Evolutionary conservation across 768 basidiomycete species (phyloP), one percentile per base, ranked within the genome.

Genomic region (Auricularia auricula-judae): DNA sequence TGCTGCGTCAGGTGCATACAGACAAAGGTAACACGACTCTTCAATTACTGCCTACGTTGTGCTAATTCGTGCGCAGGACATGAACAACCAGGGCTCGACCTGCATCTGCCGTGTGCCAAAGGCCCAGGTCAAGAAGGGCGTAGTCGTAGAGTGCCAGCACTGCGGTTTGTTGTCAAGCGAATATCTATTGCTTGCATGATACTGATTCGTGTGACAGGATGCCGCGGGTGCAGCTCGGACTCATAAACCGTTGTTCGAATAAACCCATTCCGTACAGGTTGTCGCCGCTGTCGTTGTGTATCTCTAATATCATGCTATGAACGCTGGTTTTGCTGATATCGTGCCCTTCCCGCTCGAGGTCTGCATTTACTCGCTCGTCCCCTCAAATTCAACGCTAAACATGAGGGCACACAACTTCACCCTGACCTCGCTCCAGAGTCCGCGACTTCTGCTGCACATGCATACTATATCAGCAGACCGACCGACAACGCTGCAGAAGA

Each of bases 1-100:
- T 99, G 97, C 74, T 99, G 97, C 72, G 77, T 98, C 62, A 81
- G 97, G 56, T 99, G 97, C 75, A 98, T 99, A 64, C 96, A 98
- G 76, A 95, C 93, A 3, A 85, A 84, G 77, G 93, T 89, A 29
- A 0, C 68, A 61, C 78, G 61, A 34, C 51, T 8, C 29, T 4
- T 43, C n/a, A 36, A 5, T 12, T 51, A 0, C 29, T 66, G 21
- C 14, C 16, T 12, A 43, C 7, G 5, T 21, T 8, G 51, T 18
- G 47, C 10, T 23, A 16, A 61, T 36, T 11, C 39, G 53, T 36
- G 18, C 14, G 2, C 66, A 95, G 93, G 97, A 98, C 75, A 98
- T 98, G 96, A 98, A 98, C 77, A 98, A 98, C 72, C 90, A 94
- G 79, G 97, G 96, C 11, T 96, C 93, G 23, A 97, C 97, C 36